A percentile compares a stretch with the other conserved stretches of the same genome.
Evolutionary conservation across 257 asterid species (phyloP).

Genomic region (Solanum peruvianum): DNA sequence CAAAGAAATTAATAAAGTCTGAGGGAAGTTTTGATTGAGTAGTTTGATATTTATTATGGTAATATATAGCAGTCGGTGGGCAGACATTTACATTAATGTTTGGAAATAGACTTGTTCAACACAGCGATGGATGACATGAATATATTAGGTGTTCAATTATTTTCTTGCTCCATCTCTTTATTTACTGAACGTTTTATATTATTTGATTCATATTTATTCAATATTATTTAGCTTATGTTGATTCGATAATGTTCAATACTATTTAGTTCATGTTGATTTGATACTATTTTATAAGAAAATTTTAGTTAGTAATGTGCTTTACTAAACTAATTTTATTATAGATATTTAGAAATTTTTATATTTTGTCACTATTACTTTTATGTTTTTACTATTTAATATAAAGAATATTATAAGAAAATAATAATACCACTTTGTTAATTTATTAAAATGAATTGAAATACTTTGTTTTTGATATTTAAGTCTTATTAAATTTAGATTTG

Average conservation of each 20-base stretch:
- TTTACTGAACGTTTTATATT: neutral
- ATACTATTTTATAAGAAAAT: neutral
- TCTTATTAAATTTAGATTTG: too few relatives aligned
- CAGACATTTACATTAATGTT: conserved; percentile 2
- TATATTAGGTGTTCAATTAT: neutral
- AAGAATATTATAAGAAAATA: neutral
- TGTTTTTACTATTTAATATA: neutral
- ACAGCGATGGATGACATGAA: neutral
- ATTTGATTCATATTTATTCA: neutral
- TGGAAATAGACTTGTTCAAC: neutral
- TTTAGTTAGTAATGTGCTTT: too few relatives aligned
- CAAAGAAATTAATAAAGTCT: neutral
- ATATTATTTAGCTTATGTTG: neutral
- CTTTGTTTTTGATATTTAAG: too few relatives aligned
- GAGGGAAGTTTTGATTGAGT: neutral
- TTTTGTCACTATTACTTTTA: neutral
- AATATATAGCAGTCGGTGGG: conserved; percentile 5
- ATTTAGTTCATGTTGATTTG: too few relatives aligned
- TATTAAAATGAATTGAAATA: too few relatives aligned
- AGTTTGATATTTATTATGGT: neutral
- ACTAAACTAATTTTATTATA: neutral
- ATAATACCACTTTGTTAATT: too few relatives aligned
- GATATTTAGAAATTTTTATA: neutral
- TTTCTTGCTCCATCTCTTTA: neutral
- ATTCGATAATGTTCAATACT: too few relatives aligned